Base-by-base conservation (phyloP, 1,139 yeast genomes). In the Geotrichum macrosporum region DNA sequence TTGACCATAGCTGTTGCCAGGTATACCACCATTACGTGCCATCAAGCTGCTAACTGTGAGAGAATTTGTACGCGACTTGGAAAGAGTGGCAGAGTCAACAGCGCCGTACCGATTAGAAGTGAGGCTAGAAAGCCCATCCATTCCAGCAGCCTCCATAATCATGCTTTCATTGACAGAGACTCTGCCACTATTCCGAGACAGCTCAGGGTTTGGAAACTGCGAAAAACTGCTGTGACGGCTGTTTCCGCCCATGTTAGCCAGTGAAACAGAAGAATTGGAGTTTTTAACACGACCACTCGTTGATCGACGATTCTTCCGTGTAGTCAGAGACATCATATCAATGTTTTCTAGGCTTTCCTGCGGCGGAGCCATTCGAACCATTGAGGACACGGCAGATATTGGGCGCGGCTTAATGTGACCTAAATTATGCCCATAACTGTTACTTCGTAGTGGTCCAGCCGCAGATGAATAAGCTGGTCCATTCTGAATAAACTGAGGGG, bases 281-380 rank as follows among this genome's bases (percentile, higher is more conserved):
- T 21, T 21, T n/a, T 47, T 35, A 39, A 46, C 26, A 12, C 29
- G 10, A 18, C 47, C 44, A n/a, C 36, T 31, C 12, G 32, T 31
- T 18, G 49, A 48, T 10, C 52, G 46, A 8, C 52, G 31, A 35
- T 41, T 46, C 26, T 36, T 45, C 19, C 48, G 42, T 4, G 47
- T 24, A n/a, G 52, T 49, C 22, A 49, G n/a, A 10, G 38, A 37
- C 52, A 49, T 49, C 52, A 49, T 49, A 16, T 48, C 51, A 20
- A 49, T 30, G 13, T 34, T 21, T 4, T 46, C 50, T 13, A 44
- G 46, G 19, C 44, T 33, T 20, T 37, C 45, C 26, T 43, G 20
- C 3, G 48, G 48, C 12, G 43, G 35, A 3, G 41, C 32, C 26
- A 29, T 29, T 10, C 24, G 8, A 15, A 15, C 3, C 24, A 13